Base-by-base conservation (phyloP, 2,329 filamentous ascomycete genomes). In the Pezicula radicicola region DNA sequence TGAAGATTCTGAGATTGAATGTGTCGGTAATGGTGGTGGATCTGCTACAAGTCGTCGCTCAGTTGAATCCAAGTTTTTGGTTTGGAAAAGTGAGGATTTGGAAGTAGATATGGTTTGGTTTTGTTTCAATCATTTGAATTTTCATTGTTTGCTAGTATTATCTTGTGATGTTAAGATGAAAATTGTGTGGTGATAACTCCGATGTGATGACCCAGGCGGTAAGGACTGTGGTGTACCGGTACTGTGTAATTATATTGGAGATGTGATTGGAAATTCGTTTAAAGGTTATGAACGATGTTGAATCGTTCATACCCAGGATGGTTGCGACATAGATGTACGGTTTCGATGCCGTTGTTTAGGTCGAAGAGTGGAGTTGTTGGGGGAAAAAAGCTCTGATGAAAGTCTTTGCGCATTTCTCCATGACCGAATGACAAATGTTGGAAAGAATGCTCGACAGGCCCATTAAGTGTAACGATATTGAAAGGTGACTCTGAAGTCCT, bases 21-120 rank as follows among this genome's bases (percentile, higher is more conserved):
- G 59, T 61, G 54, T 56, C 58, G 60, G 54, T 56, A 57, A 51
- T 55, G 53, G 46, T 27, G 42, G 51, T 53, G 44, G 56, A 54
- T 60, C 42, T 64, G 60, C 48, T 64, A 60, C 62, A 49, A 64
- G 61, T 64, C 62, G 60, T 63, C 62, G 50, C 58, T 59, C 57
- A 63, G 60, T 39, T 21, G 53, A 46, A 60, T 58, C 62, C 62
- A 63, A 41, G 60, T 57, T 37, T 62, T 58, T 54, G 59, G 56
- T 50, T 64, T 54, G 49, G 57, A 60, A 39, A 50, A 43, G 21
- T 35, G 59, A 53, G 16, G 54, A 57, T 41, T 41, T 39, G 19
- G 48, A 45, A 19, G 41, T 35, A 43, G 47, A 45, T 18, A 52
- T 36, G 13, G n/a, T 19, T 21, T 27, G 36, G 21, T 35, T 30